phyloP scores from a whole-genome alignment of 768 basidiomycete species.

The Daedaleopsis sinensis region DNA sequence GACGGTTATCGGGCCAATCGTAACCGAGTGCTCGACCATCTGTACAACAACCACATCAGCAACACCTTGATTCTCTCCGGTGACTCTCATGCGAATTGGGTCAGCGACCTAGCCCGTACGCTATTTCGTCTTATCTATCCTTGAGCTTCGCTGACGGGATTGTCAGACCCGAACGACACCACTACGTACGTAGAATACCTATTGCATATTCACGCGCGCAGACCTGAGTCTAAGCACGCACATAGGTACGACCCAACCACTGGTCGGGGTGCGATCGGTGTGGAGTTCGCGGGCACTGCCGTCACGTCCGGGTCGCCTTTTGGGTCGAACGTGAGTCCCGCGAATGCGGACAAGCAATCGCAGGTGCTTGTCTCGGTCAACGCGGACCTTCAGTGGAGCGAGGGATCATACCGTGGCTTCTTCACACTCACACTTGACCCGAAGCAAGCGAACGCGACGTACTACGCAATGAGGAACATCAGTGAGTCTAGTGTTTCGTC shows the following conservation, averaged over 20 bases:
- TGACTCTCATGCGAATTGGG: constrained; percentile 66
- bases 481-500: constrained; percentile 37
- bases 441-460: constrained; percentile 50
- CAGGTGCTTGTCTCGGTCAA: constrained; percentile 42
- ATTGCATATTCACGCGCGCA: neutral
- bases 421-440: constrained; percentile 55
- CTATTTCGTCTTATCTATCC: neutral
- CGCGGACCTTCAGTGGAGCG: constrained; percentile 60
- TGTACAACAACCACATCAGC: constrained; percentile 51
- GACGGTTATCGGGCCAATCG: constrained; percentile 61
- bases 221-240: neutral
- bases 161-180: constrained; percentile 52
- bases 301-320: constrained; percentile 56
- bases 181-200: constrained; percentile 35
- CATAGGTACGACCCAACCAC: constrained; percentile 50
- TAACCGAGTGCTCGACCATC: constrained; percentile 50
- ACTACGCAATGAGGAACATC: constrained; percentile 54
- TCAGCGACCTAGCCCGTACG: constrained; percentile 57
- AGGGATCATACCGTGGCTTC: constrained; percentile 61
- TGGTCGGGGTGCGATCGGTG: constrained; percentile 53
- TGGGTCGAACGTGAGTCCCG: constrained; percentile 42
- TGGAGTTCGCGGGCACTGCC: constrained; percentile 65
- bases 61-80: constrained; percentile 61
- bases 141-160: no score
- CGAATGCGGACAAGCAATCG: constrained; percentile 43